phyloP scores from a whole-genome alignment of 2,329 filamentous ascomycete species.

The Thermothelomyces thermophilus region DNA sequence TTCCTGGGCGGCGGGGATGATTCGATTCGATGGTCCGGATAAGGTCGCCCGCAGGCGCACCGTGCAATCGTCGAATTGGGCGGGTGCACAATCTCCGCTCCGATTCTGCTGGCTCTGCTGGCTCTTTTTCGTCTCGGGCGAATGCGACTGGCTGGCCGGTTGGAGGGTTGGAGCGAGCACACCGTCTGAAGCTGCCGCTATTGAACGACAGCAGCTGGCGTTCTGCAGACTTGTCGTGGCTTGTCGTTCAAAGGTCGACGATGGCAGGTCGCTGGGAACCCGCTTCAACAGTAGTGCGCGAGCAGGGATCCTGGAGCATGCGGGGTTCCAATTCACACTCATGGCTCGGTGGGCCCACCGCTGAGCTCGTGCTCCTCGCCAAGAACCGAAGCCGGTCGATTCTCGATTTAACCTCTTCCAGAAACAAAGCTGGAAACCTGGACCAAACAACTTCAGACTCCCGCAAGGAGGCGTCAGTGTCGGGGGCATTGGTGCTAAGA shows the following conservation, averaged over 20 bases:
- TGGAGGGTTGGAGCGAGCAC: neutral
- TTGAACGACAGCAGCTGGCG: conserved; percentile 24
- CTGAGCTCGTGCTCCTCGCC: neutral
- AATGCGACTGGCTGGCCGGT: conserved; percentile 13
- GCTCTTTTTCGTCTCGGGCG: conserved; percentile 5
- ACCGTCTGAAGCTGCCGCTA: conserved; percentile 13
- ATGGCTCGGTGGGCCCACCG: neutral
- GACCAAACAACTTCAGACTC: too few relatives aligned
- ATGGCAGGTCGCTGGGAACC: conserved; percentile 15
- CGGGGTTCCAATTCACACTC: too few relatives aligned
- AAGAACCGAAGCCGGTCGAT: neutral
- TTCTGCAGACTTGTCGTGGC: conserved; percentile 45
- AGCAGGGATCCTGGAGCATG: conserved; percentile 17
- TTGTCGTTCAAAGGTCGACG: conserved; percentile 36
- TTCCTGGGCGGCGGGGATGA: conserved; percentile 5
- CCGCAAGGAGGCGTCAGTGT: too few relatives aligned
- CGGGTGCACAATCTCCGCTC: conserved; percentile 18
- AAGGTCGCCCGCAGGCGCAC: conserved; percentile 6
- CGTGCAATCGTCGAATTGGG: conserved; percentile 19
- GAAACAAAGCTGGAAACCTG: neutral
- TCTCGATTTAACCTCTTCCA: conserved; percentile 1
- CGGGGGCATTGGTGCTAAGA: too few relatives aligned
- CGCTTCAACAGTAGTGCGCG: conserved; percentile 18
- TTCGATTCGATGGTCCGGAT: neutral
- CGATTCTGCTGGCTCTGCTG: conserved; percentile 11